Base-by-base conservation (phyloP, 73 alveolate species). In the Paramecium caudatum region DNA sequence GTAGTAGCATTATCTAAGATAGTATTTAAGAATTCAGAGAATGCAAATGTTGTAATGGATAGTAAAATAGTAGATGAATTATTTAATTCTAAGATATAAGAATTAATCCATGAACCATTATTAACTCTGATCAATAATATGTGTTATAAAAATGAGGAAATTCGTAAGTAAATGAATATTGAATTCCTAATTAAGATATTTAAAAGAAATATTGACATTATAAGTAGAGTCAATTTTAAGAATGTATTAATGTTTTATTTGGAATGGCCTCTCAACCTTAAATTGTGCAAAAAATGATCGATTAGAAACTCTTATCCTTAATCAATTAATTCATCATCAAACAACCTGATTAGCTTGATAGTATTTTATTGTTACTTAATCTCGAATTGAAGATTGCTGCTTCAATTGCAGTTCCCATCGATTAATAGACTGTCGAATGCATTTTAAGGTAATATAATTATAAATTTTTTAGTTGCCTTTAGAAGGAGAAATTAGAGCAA, bases 121-220 rank as follows among this genome's bases (percentile, higher is more conserved):
- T 13, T 37, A n/a, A 34, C 36, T 4, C 37, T 68, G 8, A 68
- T 68, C 4, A 68, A 32, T 34, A 32, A 68, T 68, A 68, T 68
- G 84, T 32, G 47, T n/a, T 68, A 68, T 68, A 68, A 68, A 23
- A 68, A 68, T 16, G 84, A 68, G 13, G 84, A 68, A 27, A 68
- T 68, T 16, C 25, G 34, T 17, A 68, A 68, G 19, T 68, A 34
- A 15, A 68, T 68, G 61, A 68, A 68, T 10, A 2, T 68, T 9
- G 84, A 68, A 34, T 68, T 41, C 12, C 50, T 41, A 8, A 12
- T 41, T 41, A 41, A 41, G 12, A 8, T 41, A 41, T 41, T 41
- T 41, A 41, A 41, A 41, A 41, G 50, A 32, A 68, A 3, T 17
- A 32, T 34, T 34, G 34, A 3, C 0, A 13, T 34, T 37, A 1